Conservation (phyloP, 116 monocot species). For the Dioscorea cayenensis region DNA sequence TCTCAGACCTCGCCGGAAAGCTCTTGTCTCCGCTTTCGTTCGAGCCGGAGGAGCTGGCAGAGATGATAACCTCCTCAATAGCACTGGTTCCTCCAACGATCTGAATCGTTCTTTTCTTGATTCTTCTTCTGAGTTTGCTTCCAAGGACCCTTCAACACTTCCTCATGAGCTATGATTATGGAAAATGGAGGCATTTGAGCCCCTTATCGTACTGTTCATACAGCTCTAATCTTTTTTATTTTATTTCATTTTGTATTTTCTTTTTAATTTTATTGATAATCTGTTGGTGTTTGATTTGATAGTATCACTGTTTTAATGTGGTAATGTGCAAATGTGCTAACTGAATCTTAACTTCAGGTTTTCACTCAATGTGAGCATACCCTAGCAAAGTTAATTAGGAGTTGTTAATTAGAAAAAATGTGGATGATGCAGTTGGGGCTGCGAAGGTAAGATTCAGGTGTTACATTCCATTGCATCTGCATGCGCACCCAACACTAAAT, state of each 20-base stretch:
- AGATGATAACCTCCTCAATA: background rate
- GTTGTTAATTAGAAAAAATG: constrained; percentile 86
- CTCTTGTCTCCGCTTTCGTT: constrained; percentile 2
- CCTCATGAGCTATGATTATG: constrained; percentile 10
- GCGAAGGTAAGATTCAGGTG: constrained; percentile 51
- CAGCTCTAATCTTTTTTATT: background rate
- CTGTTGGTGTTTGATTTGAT: constrained; percentile 1
- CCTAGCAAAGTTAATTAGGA: constrained; percentile 56
- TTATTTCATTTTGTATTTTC: background rate
- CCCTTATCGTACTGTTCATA: background rate
- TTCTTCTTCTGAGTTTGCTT: constrained; percentile 3
- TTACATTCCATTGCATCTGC: background rate
- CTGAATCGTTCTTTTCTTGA: constrained; percentile 1
- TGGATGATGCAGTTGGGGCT: constrained; percentile 90
- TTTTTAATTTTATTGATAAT: background rate
- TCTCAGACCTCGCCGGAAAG: background rate
- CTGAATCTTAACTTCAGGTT: constrained; percentile 30
- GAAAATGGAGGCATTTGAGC: background rate
- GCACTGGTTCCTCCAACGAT: background rate
- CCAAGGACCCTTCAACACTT: constrained; percentile 18
- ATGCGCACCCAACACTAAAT: background rate
- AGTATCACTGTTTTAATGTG: background rate
- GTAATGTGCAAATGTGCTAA: too few species aligned
- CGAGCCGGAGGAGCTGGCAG: background rate
- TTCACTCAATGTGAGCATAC: constrained; percentile 93